Base-by-base conservation (phyloP, 352 stramenopile genomes). In the Phytophthora capsici region DNA sequence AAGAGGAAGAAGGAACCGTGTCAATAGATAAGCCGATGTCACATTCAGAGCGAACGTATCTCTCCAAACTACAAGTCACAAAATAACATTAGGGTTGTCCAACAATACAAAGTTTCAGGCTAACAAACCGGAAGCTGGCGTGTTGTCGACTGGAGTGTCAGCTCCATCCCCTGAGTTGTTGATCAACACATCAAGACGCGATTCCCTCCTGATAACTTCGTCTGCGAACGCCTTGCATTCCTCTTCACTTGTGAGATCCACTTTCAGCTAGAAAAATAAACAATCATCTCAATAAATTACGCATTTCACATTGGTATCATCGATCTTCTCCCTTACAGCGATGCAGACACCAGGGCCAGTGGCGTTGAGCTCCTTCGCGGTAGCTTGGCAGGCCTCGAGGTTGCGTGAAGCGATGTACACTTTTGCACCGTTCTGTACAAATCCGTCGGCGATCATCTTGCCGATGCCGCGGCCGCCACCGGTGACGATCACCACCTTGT, bases 21-120 rank as follows among this genome's bases (percentile, higher is more conserved):
- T 94, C 34, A 99, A 71, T 64, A 98, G 97, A 72, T 98, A 99
- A 1, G 96, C 72, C 14, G 90, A 85, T 73, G 97, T 98, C 56
- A 99, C 91, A 73, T 99, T 99, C 55, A 99, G 51, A 45, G 93
- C 82, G 14, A 98, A 77, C 6, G 98, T 91, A 49, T 96, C 93
- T 55, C 98, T 85, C 83, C 93, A 99, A 41, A 84, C 94, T 91
- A 66, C 66, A 52, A 9, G 12, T 2, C 28, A 46, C 10, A 58
- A 38, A 13, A 30, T 26, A n/a, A 12, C n/a, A 32, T 59, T n/a
- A 81, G 61, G 16, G 30, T 37, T 37, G 6, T 22, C 2, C 8
- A 8, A 40, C n/a, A 30, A 28, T 40, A 17, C 17, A 6, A 32
- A 52, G n/a, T 57, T 22, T 16, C 17, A 44, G n/a, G 14, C 7